Evolutionary conservation across 2,329 filamentous ascomycete species (phyloP), one percentile per base, ranked within the genome.

Genomic region (Fusarium continuum): DNA sequence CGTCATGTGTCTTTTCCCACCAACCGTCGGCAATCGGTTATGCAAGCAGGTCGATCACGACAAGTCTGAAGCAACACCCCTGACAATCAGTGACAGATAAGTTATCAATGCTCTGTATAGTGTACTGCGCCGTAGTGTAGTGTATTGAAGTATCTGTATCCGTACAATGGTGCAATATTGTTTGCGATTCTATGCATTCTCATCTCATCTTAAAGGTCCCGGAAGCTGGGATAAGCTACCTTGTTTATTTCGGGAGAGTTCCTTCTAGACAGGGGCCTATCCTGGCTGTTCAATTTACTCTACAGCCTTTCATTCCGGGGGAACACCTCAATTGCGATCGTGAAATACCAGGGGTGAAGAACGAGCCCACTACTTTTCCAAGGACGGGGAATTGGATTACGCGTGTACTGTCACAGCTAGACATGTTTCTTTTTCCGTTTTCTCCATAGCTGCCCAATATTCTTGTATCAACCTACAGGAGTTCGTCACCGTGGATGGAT

Each of bases 241-340:
- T 55, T 63, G 58, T 31, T 65, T 65, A 65, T 65, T 60, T 66
- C 49, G 62, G 63, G 58, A 66, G 38, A 35, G 49, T 50, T 44
- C 35, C 31, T 34, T 17, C n/a, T 38, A 34, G 26, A 34, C 51
- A 39, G 28, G 47, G 46, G 44, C 32, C 32, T 22, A 59, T 59
- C 52, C 57, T 40, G 9, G 48, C n/a, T 20, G 19, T 50, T 58
- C 52, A 66, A 55, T 66, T 59, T 65, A 56, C 57, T 44, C 57
- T 44, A 17, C 32, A 19, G 28, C 20, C 34, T 31, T 29, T 41
- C 36, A 31, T n/a, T 38, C 40, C 22, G 26, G 35, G 60, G 39
- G 22, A 47, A 38, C 19, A 46, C 46, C 44, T 41, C 34, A 14
- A 57, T 50, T 19, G 52, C 34, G 43, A 64, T 65, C 55, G 41